phyloP scores from a whole-genome alignment of 495 filamentous ascomycete genomes.

The Pyrenula aspistea region DNA sequence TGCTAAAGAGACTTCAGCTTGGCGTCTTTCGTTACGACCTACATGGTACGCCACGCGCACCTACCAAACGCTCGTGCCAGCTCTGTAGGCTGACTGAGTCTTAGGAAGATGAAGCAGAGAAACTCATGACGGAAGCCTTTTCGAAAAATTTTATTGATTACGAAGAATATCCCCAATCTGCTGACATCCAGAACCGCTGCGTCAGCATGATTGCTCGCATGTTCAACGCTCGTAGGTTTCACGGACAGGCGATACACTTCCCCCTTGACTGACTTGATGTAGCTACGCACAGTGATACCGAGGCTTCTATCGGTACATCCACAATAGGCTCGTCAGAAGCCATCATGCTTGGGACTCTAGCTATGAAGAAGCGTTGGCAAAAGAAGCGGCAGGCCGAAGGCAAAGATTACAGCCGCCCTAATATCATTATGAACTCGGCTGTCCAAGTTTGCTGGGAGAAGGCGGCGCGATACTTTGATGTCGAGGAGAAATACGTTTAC shows the following conservation, averaged over 20 bases:
- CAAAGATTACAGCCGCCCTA: slow-evolving; percentile 62
- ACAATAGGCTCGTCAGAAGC: slow-evolving; percentile 81
- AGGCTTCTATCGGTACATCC: slow-evolving; percentile 66
- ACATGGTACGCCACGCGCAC: slow-evolving; percentile 48
- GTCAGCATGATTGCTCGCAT: slow-evolving; percentile 88
- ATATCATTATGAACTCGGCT: slow-evolving; percentile 85
- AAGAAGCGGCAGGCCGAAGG: slow-evolving; percentile 68
- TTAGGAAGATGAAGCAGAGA: slow-evolving; percentile 79
- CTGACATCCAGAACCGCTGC: slow-evolving; percentile 85
- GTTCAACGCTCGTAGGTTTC: slow-evolving; percentile 55
- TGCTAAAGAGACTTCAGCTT: slow-evolving; percentile 26
- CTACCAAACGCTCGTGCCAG: not conserved
- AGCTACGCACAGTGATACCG: slow-evolving; percentile 19
- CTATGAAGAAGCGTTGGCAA: slow-evolving; percentile 94
- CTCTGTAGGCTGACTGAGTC: too few species aligned
- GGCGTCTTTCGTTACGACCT: slow-evolving; percentile 75
- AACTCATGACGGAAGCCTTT: slow-evolving; percentile 79
- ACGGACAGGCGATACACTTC: not conserved
- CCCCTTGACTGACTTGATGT: slow-evolving; percentile 2
- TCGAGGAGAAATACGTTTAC: slow-evolving; percentile 81
- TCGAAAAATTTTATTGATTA: slow-evolving; percentile 93
- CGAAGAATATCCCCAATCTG: slow-evolving; percentile 80
- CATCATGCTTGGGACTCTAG: slow-evolving; percentile 79
- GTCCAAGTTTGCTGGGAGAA: slow-evolving; percentile 97
- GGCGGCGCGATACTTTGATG: slow-evolving; percentile 86